Evolutionary conservation across 164 flowering plant genomes (phyloP), one percentile per base, ranked within the genome.

Genomic region (Berberis thunbergii): DNA sequence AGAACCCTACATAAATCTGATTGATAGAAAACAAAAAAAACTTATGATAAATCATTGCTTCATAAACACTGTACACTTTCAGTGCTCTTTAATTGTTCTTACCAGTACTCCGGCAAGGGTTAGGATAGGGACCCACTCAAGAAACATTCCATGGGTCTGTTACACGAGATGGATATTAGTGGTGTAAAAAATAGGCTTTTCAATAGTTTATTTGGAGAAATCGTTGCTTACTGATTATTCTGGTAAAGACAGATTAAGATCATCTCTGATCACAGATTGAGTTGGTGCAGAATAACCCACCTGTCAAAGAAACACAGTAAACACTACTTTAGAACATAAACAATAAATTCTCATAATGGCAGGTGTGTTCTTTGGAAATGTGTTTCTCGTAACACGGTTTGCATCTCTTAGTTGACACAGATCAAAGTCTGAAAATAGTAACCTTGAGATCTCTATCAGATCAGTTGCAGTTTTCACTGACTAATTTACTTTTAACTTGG

Each of bases 21-120:
- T 8, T 40, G 26, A 26, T 26, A 26, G 26, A 26, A 26, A 26
- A 26, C 26, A 26, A 26, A 26, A 26, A 26, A 26, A 26, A 26
- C 26, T 26, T 26, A 26, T 26, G 26, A 26, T 26, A 26, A 26
- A 26, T 26, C 26, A 26, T 26, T 26, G 26, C 26, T 26, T 26
- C 26, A 26, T 26, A 26, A 26, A 26, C 26, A 26, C 26, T 26
- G 26, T 26, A 26, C 26, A 26, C 26, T 26, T 26, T 26, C 26
- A 26, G 26, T 26, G 26, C 26, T 26, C 26, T 26, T 26, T 26
- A 26, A 26, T 26, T 26, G 26, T 26, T 52, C 7, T 73, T 83
- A 91, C 97, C 91, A 91, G 72, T 68, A 91, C 77, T 65, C 97
- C 97, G 6, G 75, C 60, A 45, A 88, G 79, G 41, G 87, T 87